phyloP scores from a whole-genome alignment of 257 asterid species.

The Ajuga chamaepitys region DNA sequence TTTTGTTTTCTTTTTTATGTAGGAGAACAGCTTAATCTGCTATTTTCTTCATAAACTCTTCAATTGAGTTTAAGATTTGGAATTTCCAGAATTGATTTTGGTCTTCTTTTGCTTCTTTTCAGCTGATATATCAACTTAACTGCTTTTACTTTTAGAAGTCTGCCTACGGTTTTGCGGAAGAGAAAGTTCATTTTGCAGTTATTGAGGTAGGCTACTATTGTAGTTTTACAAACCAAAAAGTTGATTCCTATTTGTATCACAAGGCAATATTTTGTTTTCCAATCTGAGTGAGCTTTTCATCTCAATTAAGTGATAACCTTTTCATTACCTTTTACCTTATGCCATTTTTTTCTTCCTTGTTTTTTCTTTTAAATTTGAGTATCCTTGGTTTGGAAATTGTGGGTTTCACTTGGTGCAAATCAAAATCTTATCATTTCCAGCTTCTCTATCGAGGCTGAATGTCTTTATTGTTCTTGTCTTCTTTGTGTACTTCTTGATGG shows the following conservation, averaged over 20 bases:
- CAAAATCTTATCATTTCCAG: not conserved
- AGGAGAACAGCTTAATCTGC: not conserved
- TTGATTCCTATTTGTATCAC: slow-evolving; percentile 5
- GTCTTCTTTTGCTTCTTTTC: not conserved
- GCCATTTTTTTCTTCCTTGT: too few relatives aligned
- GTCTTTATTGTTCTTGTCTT: too few relatives aligned
- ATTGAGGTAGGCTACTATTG: slow-evolving; percentile 63
- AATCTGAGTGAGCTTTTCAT: too few relatives aligned
- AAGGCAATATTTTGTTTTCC: too few relatives aligned
- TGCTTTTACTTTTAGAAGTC: not conserved
- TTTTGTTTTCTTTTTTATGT: too few relatives aligned
- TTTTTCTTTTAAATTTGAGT: too few relatives aligned
- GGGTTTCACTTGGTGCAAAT: too few relatives aligned
- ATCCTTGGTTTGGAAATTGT: too few relatives aligned
- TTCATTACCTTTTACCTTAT: too few relatives aligned
- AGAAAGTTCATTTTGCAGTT: slow-evolving; percentile 77
- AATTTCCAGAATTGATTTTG: not conserved
- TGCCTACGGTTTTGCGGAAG: slow-evolving; percentile 27
- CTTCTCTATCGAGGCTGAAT: not conserved
- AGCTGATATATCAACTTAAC: not conserved
- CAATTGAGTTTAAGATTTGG: not conserved
- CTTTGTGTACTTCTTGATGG: not conserved
- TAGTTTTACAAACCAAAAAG: slow-evolving; percentile 3
- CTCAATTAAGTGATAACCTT: too few relatives aligned
- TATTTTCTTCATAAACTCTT: not conserved